Base-by-base conservation (phyloP, 371 early-diverging fungal species). In the Coelomomyces lativittatus region DNA sequence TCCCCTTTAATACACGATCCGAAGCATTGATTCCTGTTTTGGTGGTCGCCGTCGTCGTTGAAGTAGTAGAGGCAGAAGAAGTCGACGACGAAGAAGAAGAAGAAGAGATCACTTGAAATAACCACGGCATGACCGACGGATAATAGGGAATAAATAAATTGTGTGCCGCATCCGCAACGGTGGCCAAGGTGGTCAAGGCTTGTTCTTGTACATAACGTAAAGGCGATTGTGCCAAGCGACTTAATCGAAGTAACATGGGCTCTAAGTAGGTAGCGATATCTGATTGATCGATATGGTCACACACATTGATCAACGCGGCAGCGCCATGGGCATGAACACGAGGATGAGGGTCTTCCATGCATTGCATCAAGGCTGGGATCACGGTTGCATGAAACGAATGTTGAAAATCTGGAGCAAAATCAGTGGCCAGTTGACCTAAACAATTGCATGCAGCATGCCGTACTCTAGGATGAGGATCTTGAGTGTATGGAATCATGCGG, bases 221-320 rank as follows among this genome's bases (percentile, higher is more conserved):
- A 39, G 70, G 60, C 5, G 82, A 80, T 5, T 5, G 3, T 48
- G 91, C 67, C 51, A 95, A 77, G 21, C 74, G 62, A 58, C 88
- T 55, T 37, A 92, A 79, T 49, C 80, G 80, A 51, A 82, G 79
- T 53, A 96, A 82, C 52, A 96, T 79, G 45, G 78, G 68, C 61
- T 85, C 86, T 50, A 96, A 65, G 56, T 85, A 90, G 27, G 86
- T 87, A 51, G 82, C 81, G 17, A 74, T 69, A 28, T 76, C 66
- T 58, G 81, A 74, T 56, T 82, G 76, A 21, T 81, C 76, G 47
- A 79, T 81, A 37, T 70, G 67, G 57, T 92, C 93, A 58, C 83
- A 80, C 56, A 95, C 88, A 73, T 97, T 97, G 55, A 93, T 89
- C 66, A 92, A 67, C 1, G 95, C 95, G 19, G 91, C 90, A 7